Evolutionary conservation across 2,329 filamentous ascomycete species (phyloP).

Genomic region (Neopestalotiopsis clavispora): DNA sequence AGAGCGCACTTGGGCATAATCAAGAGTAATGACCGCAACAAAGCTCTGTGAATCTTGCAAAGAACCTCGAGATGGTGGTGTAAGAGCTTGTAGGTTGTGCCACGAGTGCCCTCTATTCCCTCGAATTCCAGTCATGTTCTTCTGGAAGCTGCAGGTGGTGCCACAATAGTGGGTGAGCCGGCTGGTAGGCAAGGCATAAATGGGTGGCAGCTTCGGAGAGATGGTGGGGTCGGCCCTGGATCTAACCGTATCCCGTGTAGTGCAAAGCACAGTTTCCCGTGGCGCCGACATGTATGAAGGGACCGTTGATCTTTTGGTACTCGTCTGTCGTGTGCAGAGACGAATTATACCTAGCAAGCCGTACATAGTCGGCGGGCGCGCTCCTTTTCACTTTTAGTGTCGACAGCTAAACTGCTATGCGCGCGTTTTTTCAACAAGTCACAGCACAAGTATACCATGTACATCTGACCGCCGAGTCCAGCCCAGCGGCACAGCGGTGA

Average conservation of each 20-base stretch:
- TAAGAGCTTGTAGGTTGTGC: neutral
- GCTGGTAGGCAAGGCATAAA: neutral
- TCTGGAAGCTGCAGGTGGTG: neutral
- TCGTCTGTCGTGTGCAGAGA: neutral
- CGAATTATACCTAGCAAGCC: neutral
- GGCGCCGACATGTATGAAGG: constrained; percentile 13
- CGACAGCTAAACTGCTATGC: too few species aligned
- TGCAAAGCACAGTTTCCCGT: neutral
- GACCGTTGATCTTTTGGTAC: constrained; percentile 1
- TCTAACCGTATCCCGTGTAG: neutral
- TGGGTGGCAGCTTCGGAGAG: neutral
- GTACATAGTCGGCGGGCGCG: neutral
- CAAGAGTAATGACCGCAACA: neutral
- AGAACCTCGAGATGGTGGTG: neutral
- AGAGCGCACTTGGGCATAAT: neutral
- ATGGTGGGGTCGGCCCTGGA: constrained; percentile 5
- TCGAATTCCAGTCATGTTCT: neutral
- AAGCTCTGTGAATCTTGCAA: neutral
- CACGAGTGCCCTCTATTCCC: neutral
- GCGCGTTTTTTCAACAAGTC: too few species aligned
- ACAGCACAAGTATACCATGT: neutral
- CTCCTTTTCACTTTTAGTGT: neutral
- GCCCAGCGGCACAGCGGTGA: neutral
- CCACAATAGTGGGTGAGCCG: constrained; percentile 1
- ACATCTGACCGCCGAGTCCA: neutral